Evolutionary conservation across 148 eudicot genomes (phyloP).

Genomic region (Vaccinium corymbosum): DNA sequence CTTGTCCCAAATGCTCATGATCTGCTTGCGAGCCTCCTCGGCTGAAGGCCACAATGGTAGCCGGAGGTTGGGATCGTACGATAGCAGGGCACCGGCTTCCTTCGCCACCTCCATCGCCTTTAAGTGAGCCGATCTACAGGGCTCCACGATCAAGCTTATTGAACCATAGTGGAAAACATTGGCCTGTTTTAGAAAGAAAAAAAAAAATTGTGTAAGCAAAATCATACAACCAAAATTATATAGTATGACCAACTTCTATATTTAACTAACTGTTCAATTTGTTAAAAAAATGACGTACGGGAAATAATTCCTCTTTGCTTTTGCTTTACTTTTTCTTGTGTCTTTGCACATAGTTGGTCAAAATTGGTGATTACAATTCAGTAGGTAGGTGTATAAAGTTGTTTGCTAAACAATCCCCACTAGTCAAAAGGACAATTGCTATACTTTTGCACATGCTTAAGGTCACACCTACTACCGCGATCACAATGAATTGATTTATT

Average conservation of each 20-base stretch:
- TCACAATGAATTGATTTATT: neutral
- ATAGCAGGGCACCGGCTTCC: slow-evolving; percentile 70
- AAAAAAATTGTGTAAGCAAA: neutral
- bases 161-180: slow-evolving; percentile 86
- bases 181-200: slow-evolving; percentile 28
- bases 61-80: slow-evolving; percentile 85
- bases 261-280: no score
- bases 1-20: slow-evolving; percentile 85
- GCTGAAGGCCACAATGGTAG: slow-evolving; percentile 82
- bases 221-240: no score
- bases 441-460: neutral
- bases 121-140: slow-evolving; percentile 84
- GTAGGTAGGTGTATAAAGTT: neutral
- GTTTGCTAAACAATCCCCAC: neutral
- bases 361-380: neutral
- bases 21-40: slow-evolving; percentile 61
- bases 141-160: slow-evolving; percentile 89
- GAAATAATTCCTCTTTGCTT: neutral
- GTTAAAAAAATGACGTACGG: no score
- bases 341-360: neutral
- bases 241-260: no score
- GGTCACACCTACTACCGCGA: neutral
- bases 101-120: slow-evolving; percentile 91
- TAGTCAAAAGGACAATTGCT: neutral
- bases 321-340: neutral